Evolutionary conservation across 352 stramenopile genomes (phyloP), one percentile per base, ranked within the genome.

Genomic region (Globisporangium ultimum): DNA sequence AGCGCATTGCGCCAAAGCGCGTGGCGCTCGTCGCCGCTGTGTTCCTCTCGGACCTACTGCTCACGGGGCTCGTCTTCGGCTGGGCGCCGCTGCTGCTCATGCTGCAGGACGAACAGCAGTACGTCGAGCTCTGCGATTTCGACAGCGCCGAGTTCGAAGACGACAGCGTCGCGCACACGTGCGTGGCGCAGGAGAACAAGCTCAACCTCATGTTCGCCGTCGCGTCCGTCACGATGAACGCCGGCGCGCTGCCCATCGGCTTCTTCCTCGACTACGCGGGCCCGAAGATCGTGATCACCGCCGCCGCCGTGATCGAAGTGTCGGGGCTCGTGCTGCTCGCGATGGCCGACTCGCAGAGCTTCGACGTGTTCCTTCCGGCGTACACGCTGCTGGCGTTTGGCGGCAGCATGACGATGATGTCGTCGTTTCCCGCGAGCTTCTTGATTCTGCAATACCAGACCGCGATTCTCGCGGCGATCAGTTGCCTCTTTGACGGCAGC

Each of bases 181-280:
- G 87, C 53, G 66, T 80, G 24, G 79, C 62, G 10, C 87, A 96
- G 62, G 84, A 94, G 58, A 93, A 91, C 63, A 67, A 70, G n/a
- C 73, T 95, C n/a, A 93, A 94, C 62, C 79, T 96, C 70, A 84
- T 94, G 59, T 96, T 93, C 45, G 81, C 84, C 4, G 72, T 92
- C 15, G 87, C 84, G 17, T 86, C 82, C 4, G 80, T 95, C 21
- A 78, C 80, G n/a, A 78, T 89, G 58, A 95, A 94, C 40, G 76
- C 84, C 14, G 83, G 71, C 47, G 77, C 82, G 21, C 60, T 96
- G 57, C 86, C 86, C 18, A 79, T 93, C 13, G 87, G 87, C 41
- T 70, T 93, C 60, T 86, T 95, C 47, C 63, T 95, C 43, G 87
- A 96, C 60, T 76, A 70, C 45, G 72, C 63, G 8, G 86, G 86